A percentile compares a stretch with the other conserved stretches of the same genome.
phyloP scores from a whole-genome alignment of 345 rosid species.

The Salix udensis region DNA sequence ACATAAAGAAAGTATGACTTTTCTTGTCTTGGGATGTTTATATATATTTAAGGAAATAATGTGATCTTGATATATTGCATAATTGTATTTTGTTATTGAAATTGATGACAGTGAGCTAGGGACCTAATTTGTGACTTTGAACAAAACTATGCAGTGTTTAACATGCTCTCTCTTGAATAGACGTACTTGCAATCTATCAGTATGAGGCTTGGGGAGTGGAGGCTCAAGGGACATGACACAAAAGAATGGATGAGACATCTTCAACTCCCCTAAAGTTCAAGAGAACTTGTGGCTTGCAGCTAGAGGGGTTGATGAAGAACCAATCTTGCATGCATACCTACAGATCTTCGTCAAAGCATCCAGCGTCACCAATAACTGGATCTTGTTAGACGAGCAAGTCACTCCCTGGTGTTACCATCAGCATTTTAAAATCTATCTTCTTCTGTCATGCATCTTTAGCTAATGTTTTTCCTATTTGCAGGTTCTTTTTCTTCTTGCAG shows the following conservation, averaged over 20 bases:
- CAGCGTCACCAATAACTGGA: conserved; percentile 52
- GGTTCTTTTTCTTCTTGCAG: conserved; percentile 88
- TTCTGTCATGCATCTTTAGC: neutral
- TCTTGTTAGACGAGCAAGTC: conserved; percentile 45
- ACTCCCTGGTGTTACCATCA: neutral
- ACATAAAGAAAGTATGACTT: no score
- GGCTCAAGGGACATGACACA: conserved; percentile 50
- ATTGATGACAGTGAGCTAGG: neutral
- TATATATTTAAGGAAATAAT: no score
- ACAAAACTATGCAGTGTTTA: no score
- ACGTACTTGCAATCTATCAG: conserved; percentile 57
- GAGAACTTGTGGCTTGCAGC: conserved; percentile 54
- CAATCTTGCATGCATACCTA: conserved; percentile 38
- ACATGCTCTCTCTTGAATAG: conserved; percentile 18
- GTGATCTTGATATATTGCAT: no score
- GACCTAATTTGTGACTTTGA: no score
- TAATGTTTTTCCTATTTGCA: conserved; percentile 23
- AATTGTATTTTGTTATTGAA: no score
- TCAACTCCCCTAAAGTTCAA: conserved; percentile 42
- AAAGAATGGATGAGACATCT: conserved; percentile 63
- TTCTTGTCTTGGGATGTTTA: no score
- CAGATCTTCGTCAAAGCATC: conserved; percentile 46
- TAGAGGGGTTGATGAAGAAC: conserved; percentile 50
- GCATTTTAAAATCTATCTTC: neutral
- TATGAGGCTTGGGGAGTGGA: conserved; percentile 53